Base-by-base conservation (phyloP, 1,284 basidiomycete species). In the Gymnopus androsaceus region DNA sequence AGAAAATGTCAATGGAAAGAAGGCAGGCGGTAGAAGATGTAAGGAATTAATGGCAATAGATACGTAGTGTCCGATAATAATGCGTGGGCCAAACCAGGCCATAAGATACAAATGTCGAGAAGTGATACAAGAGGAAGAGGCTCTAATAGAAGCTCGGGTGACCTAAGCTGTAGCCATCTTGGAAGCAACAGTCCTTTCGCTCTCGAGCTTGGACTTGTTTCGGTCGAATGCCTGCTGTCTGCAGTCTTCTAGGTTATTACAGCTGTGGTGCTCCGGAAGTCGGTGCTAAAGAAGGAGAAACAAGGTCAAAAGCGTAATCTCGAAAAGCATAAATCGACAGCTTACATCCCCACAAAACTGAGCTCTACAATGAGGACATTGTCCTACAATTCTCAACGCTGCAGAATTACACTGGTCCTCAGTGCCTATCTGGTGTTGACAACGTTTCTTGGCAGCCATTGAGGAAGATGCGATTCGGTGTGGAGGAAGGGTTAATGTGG, bases 371-470 rank as follows among this genome's bases (percentile, higher is more conserved):
- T 90, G 86, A 36, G 89, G 83, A 67, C 91, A 94, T 63, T 88
- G 82, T 5, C 91, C 92, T 47, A 91, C 88, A 60, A 94, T 86
- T 63, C 90, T 85, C 47, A 93, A 78, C 11, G 82, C 87, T 9
- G 90, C 88, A 63, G 84, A 85, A 66, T 81, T 88, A 77, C 92
- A 93, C 57, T 83, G 84, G 55, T 75, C 69, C 62, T 81, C 79
- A 58, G 81, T 76, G 65, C 83, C 82, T 45, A 77, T 69, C 63
- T 84, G 82, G 71, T 86, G 81, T 71, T 91, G 87, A 77, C 90
- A 92, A 67, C 90, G 88, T 71, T 90, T 90, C 87, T 90, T 92
- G 67, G 82, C 78, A 64, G 89, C 77, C 90, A 92, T 92, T 42
- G 41, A 12, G 23, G 59, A 61, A 72, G 47, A 53, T 58, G 56